Percentiles rank a stretch among this genome's conserved stretches.
Evolutionary conservation across 257 asterid species (phyloP).

Genomic region (Jaltomata sinuosa): DNA sequence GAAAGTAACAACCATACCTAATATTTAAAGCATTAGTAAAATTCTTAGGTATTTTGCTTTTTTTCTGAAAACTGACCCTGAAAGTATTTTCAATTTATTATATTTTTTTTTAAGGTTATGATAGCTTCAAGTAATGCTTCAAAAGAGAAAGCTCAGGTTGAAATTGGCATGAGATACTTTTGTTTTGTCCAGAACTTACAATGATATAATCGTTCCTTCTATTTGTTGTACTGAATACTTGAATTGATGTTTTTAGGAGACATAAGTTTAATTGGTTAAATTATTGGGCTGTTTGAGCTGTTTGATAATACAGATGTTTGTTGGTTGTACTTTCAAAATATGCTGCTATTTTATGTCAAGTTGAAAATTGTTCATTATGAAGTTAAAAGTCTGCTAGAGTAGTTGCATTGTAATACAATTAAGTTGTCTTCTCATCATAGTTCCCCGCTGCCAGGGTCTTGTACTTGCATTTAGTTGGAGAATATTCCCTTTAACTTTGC

Average conservation of each 20-base stretch:
- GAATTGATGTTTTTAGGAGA: neutral
- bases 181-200: neutral
- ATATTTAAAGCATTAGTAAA: too few species aligned
- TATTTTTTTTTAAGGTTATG: slow-evolving; percentile 46
- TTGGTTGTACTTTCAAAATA: neutral
- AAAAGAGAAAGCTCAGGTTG: slow-evolving; percentile 62
- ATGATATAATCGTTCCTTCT: neutral
- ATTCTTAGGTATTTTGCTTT: neutral
- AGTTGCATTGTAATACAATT: neutral
- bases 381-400: neutral
- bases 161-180: slow-evolving; percentile 5
- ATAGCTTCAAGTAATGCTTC: slow-evolving; percentile 54
- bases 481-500: neutral
- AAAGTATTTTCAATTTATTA: neutral
- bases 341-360: neutral
- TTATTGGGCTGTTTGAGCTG: neutral
- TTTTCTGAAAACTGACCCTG: neutral
- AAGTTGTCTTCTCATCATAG: neutral
- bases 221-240: too few species aligned
- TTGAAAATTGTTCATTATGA: neutral
- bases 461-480: neutral
- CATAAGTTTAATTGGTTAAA: neutral
- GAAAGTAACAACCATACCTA: too few species aligned
- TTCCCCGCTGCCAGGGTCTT: neutral
- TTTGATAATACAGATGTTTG: neutral